These are phyloP conservation scores for Graphilbum sp. DNA, from an alignment of 2,329 filamentous ascomycete species.

Conservation along the genomic window DNA sequence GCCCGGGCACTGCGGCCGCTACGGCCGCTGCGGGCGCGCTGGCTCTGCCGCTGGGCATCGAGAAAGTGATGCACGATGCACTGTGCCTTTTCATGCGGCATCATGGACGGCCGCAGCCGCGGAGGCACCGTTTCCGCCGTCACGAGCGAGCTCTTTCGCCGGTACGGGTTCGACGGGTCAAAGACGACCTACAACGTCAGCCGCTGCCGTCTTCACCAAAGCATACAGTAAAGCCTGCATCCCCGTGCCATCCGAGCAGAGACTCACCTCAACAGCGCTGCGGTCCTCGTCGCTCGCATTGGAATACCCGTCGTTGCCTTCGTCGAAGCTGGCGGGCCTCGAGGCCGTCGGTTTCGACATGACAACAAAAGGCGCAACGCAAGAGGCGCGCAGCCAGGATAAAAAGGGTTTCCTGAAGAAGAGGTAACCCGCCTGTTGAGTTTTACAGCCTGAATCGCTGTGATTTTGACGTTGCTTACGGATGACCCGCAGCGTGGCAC, in stretches of 20 bases:
- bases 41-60: constrained; percentile 32
- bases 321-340: background rate
- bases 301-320: constrained; percentile 20
- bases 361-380: no score
- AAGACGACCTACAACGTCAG: constrained; percentile 36
- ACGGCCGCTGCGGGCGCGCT: constrained; percentile 9
- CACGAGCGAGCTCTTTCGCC: constrained; percentile 50
- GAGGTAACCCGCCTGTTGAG: no score
- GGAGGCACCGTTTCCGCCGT: constrained; percentile 27
- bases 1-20: no score
- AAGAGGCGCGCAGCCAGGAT: no score
- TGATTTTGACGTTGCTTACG: no score
- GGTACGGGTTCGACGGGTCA: constrained; percentile 41
- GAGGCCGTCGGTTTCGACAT: background rate
- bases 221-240: no score
- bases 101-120: constrained; percentile 15
- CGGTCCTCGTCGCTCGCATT: constrained; percentile 35
- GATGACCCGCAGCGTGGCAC: no score
- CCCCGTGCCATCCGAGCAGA: background rate
- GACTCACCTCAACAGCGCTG: constrained; percentile 33
- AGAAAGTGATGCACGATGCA: constrained; percentile 51
- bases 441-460: no score
- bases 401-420: no score
- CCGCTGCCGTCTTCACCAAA: background rate
- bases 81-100: constrained; percentile 26